Conservation (phyloP, 2,329 filamentous ascomycete genomes). For the Grosmannia clavigera region DNA sequence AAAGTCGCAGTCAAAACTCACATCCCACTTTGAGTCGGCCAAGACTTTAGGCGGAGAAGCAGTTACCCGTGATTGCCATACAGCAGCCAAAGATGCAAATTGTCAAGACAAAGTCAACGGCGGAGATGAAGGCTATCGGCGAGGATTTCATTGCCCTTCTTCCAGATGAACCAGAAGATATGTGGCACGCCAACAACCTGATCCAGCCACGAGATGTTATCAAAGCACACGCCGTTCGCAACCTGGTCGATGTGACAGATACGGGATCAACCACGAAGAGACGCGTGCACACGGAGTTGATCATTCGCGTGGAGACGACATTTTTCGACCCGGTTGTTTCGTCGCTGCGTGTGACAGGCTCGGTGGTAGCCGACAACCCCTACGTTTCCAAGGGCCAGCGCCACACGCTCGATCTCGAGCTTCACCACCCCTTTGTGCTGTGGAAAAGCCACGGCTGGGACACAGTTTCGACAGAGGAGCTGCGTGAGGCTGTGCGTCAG, state of each 20-base stretch:
- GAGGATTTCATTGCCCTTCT: constrained; percentile 27
- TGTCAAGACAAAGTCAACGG: constrained; percentile 23
- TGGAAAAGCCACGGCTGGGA: constrained; percentile 86
- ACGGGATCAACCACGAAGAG: constrained; percentile 35
- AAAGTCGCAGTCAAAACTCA: not conserved
- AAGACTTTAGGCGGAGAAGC: too few relatives aligned
- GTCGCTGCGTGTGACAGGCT: constrained; percentile 43
- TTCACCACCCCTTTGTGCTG: constrained; percentile 76
- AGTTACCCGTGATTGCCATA: too few relatives aligned
- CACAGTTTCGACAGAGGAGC: constrained; percentile 65
- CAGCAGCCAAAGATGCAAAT: constrained; percentile 11
- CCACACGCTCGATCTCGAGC: constrained; percentile 65
- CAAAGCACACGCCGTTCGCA: constrained; percentile 42
- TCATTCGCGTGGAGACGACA: constrained; percentile 42
- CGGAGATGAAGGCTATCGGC: constrained; percentile 23
- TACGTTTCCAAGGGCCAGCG: constrained; percentile 41
- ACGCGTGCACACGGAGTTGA: constrained; percentile 45
- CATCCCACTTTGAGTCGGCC: too few relatives aligned
- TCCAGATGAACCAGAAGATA: constrained; percentile 30
- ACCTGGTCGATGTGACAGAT: constrained; percentile 33
- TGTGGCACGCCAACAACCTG: constrained; percentile 51
- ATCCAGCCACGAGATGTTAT: constrained; percentile 41
- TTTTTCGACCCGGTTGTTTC: constrained; percentile 46
- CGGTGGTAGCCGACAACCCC: constrained; percentile 39
- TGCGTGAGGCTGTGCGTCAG: constrained; percentile 67